Base-by-base conservation (phyloP, 306 rosid species). In the Astragalus membranaceus region DNA sequence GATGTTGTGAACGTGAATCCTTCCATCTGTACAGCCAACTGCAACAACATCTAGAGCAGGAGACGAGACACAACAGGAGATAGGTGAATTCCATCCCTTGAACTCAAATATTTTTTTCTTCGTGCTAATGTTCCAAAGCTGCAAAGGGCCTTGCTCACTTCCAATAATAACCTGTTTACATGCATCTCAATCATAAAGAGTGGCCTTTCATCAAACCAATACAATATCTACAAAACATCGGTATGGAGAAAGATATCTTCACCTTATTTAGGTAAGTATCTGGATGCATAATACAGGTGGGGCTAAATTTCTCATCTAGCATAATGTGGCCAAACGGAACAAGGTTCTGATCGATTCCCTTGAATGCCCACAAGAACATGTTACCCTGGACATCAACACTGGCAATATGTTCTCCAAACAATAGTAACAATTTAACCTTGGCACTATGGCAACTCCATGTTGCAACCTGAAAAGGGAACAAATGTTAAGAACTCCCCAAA, bases 261-360 rank as follows among this genome's bases (percentile, higher is more conserved):
- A 93, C 98, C 92, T 94, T 94, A 65, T 94, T 94, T 13, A 94
- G 79, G 77, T 90, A 90, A 53, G 98, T 90, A 74, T 94, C 98
- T 0, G 98, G 98, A 83, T 94, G 98, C 80, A 87, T 76, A 78
- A 90, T 66, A 80, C 92, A 88, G 72, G 64, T 67, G 48, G 96
- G 91, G 57, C 37, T 83, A 67, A 90, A 84, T 47, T 83, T 74
- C 8, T 63, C 74, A 26, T 75, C 91, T 10, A 94, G 64, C 75
- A 26, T 35, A 44, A 94, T 72, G 75, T 87, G 94, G 13, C 82
- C 89, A 68, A 79, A 52, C 0, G 96, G 90, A 67, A 81, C 78
- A 41, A 64, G 85, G 75, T 78, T 84, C 74, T 84, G 77, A 4
- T 80, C 86, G 73, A 78, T 65, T 71, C 86, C 90, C 81, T 94